Percentiles rank a stretch among this genome's conserved stretches.
Evolutionary conservation across 2,329 filamentous ascomycete genomes (phyloP).

Genomic region (Fusarium secorum): DNA sequence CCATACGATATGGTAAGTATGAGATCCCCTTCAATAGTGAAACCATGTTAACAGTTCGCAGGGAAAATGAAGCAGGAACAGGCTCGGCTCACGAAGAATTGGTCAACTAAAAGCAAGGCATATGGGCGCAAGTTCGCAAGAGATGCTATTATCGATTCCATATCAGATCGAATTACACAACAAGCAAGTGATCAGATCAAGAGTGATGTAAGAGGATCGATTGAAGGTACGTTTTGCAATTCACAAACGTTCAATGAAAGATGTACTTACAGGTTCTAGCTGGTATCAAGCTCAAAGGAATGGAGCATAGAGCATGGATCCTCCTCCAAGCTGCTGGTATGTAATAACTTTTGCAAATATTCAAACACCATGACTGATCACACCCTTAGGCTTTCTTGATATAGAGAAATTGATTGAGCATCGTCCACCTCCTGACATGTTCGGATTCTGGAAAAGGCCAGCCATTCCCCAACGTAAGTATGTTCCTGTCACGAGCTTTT

Average conservation of each 20-base stretch:
- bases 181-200: conserved; percentile 23
- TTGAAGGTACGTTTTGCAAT: conserved; percentile 6
- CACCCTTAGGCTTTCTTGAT: conserved; percentile 21
- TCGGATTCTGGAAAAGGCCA: conserved; percentile 33
- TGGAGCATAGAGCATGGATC: conserved; percentile 30
- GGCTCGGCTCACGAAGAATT: not conserved
- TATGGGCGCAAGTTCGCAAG: not conserved
- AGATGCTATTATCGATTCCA: conserved; percentile 10
- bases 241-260: rapidly evolving
- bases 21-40: too few relatives aligned
- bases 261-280: not conserved
- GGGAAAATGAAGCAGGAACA: conserved; percentile 20
- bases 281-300: conserved; percentile 10
- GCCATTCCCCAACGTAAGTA: conserved; percentile 34
- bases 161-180: conserved; percentile 22
- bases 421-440: conserved; percentile 22
- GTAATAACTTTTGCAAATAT: not conserved
- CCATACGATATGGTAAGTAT: conserved; percentile 29
- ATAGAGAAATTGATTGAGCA: conserved; percentile 37
- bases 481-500: not conserved
- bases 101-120: not conserved
- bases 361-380: not conserved
- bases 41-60: not conserved
- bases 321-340: conserved; percentile 31
- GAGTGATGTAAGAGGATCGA: conserved; percentile 17